A percentile compares a stretch with the other conserved stretches of the same genome.
Evolutionary conservation across 2,329 filamentous ascomycete species (phyloP).

Genomic region (Aureobasidium sp.): DNA sequence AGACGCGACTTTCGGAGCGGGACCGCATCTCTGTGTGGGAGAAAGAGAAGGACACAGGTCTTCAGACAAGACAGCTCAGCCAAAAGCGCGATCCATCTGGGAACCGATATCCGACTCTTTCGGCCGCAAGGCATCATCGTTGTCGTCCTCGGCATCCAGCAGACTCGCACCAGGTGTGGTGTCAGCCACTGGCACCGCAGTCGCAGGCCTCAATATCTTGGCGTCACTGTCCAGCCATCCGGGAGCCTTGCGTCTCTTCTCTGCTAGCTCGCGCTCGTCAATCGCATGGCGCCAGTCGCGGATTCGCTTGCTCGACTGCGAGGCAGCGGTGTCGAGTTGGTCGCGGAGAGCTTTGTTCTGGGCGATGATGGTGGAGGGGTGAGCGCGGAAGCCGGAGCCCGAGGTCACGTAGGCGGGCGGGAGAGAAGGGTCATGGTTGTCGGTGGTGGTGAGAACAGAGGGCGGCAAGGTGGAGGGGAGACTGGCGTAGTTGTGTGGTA

Average conservation of each 20-base stretch:
- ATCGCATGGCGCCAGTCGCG: slow-evolving; percentile 63
- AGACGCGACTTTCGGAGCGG: neutral
- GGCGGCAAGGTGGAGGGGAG: slow-evolving; percentile 81
- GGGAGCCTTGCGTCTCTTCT: slow-evolving; percentile 72
- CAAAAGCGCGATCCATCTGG: slow-evolving; percentile 32
- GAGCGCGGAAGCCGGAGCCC: slow-evolving; percentile 67
- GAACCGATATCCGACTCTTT: slow-evolving; percentile 28
- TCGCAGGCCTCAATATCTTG: slow-evolving; percentile 62
- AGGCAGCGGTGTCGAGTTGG: slow-evolving; percentile 63
- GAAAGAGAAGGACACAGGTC: too few species aligned
- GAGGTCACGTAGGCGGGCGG: slow-evolving; percentile 67
- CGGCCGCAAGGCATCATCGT: slow-evolving; percentile 17
- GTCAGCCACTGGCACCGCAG: slow-evolving; percentile 23
- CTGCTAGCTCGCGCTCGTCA: slow-evolving; percentile 59
- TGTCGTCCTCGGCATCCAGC: slow-evolving; percentile 21
- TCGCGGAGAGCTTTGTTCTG: slow-evolving; percentile 72
- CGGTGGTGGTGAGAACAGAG: slow-evolving; percentile 50
- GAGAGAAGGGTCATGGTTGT: slow-evolving; percentile 27
- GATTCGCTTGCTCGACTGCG: slow-evolving; percentile 61
- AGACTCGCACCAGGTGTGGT: slow-evolving; percentile 18
- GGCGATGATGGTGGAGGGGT: slow-evolving; percentile 76
- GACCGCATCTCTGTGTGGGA: neutral
- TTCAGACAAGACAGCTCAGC: slow-evolving; percentile 19
- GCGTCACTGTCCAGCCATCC: slow-evolving; percentile 74
- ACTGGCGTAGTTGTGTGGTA: slow-evolving; percentile 91